phyloP scores from a whole-genome alignment of 179 eudicot genomes.

The Vitellaria paradoxa region DNA sequence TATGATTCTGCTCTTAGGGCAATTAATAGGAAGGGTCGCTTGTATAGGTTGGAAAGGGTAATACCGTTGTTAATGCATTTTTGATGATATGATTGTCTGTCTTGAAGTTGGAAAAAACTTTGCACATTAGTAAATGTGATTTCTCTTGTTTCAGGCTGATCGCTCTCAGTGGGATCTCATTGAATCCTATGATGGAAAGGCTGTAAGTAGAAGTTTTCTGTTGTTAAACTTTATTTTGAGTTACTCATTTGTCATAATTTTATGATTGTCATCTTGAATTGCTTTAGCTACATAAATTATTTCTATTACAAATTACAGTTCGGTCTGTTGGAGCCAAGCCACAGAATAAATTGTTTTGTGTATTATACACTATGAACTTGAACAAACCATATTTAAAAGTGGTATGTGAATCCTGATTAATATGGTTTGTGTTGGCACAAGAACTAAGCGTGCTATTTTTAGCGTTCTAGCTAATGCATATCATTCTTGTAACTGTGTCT shows the following conservation, averaged over 20 bases:
- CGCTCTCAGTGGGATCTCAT: conserved; percentile 45
- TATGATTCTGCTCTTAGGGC: conserved; percentile 42
- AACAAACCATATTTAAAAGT: not conserved
- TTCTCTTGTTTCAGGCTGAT: conserved; percentile 44
- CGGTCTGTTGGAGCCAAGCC: not conserved
- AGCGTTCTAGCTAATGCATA: not conserved
- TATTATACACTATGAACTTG: too few species aligned
- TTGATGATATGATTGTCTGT: not conserved
- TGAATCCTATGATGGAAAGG: conserved; percentile 49
- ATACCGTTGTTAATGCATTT: conserved; percentile 7
- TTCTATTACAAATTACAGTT: not conserved
- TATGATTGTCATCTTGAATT: conserved; percentile 7
- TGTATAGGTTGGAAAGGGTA: conserved; percentile 55
- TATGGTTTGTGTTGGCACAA: not conserved
- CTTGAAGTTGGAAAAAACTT: not conserved
- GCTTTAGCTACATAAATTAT: not conserved
- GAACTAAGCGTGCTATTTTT: not conserved
- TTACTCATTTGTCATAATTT: not conserved
- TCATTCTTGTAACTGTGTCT: not conserved
- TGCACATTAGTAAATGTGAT: conserved; percentile 6
- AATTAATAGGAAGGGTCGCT: conserved; percentile 42
- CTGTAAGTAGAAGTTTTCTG: conserved; percentile 45
- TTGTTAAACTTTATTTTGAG: conserved; percentile 6
- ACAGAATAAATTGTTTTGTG: not conserved
- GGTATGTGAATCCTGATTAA: not conserved